Evolutionary conservation across 169 alveolate species (phyloP).

Genomic region (Cryptosporidium felis): DNA sequence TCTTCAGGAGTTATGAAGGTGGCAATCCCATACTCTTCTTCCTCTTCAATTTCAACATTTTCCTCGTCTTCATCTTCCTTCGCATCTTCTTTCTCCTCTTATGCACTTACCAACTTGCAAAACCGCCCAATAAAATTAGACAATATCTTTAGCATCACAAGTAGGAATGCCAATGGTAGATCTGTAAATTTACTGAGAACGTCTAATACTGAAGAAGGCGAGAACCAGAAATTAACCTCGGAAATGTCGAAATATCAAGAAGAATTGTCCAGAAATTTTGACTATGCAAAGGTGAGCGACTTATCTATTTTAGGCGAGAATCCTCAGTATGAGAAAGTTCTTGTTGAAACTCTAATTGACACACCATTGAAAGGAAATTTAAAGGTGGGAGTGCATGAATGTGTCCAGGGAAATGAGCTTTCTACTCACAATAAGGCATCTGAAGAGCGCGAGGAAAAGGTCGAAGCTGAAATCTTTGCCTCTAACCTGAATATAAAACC

Average conservation of each 20-base stretch:
- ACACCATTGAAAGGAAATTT: not conserved
- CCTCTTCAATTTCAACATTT: no score
- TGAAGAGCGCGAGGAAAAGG: no score
- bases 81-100: not conserved
- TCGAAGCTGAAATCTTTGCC: not conserved
- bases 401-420: not conserved
- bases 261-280: not conserved
- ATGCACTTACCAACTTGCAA: not conserved
- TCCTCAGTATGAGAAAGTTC: not conserved
- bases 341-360: constrained; percentile 1
- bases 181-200: not conserved
- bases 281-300: constrained; percentile 19
- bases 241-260: not conserved
- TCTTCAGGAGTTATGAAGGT: not conserved
- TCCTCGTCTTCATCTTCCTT: not conserved
- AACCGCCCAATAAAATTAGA: not conserved
- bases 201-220: not conserved
- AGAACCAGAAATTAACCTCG: not conserved
- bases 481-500: no score
- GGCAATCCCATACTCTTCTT: not conserved
- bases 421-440: not conserved
- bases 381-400: no score
- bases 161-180: not conserved
- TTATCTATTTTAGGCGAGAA: constrained; percentile 5
- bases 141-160: not conserved